These are phyloP conservation scores for Sugiyamaella grinbergsii DNA, from an alignment of 1,139 yeast genomes.

Conservation along the genomic window DNA sequence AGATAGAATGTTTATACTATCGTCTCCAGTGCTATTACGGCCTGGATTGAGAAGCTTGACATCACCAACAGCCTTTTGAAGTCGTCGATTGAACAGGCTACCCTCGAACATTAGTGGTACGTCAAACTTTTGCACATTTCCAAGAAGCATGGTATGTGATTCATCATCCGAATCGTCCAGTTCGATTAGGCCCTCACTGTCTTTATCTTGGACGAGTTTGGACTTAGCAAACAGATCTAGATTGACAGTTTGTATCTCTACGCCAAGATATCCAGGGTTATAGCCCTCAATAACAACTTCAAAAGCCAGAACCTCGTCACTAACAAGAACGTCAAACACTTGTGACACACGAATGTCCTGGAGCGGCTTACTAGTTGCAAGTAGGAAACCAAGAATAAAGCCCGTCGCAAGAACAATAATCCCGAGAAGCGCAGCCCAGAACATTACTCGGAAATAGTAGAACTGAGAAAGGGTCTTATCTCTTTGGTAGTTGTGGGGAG, in stretches of 20 bases:
- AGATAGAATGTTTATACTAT: constrained; percentile 26
- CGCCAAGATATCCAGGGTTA: constrained; percentile 81
- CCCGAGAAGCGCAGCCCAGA: constrained; percentile 38
- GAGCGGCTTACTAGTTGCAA: constrained; percentile 86
- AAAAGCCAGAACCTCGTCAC: constrained; percentile 83
- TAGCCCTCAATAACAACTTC: constrained; percentile 75
- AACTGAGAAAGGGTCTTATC: constrained; percentile 28
- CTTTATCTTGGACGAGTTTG: constrained; percentile 48
- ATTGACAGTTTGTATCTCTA: constrained; percentile 66
- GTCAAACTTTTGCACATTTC: constrained; percentile 66
- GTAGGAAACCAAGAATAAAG: constrained; percentile 75
- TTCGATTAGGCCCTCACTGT: constrained; percentile 10
- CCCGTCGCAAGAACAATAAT: constrained; percentile 51
- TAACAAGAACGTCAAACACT: constrained; percentile 71
- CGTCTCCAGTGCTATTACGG: constrained; percentile 54
- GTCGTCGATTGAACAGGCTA: constrained; percentile 68
- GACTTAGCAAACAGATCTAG: constrained; percentile 88
- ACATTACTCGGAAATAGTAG: constrained; percentile 35
- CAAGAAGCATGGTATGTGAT: constrained; percentile 69
- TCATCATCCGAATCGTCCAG: constrained; percentile 21
- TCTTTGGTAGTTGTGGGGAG: constrained; percentile 42
- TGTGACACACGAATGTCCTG: constrained; percentile 62
- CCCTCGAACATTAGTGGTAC: constrained; percentile 77
- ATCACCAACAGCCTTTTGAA: constrained; percentile 60
- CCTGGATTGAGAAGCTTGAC: constrained; percentile 79